Percentiles rank a stretch among this genome's conserved stretches.
phyloP scores from a whole-genome alignment of 495 filamentous ascomycete genomes.

The Aspergillus conjunctus region DNA sequence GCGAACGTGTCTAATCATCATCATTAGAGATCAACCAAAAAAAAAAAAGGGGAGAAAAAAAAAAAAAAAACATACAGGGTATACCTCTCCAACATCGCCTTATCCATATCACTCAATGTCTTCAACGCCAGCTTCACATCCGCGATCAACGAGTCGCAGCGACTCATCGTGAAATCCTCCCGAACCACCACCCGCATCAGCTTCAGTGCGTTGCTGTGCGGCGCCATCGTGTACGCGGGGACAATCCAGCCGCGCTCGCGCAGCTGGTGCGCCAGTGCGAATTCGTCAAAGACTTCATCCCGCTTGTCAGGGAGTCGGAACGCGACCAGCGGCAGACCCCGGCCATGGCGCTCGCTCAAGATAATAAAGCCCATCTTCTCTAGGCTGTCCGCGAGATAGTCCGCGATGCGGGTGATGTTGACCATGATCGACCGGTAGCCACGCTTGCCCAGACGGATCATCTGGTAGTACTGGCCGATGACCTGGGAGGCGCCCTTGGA shows the following conservation, averaged over 20 bases:
- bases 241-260: conserved; percentile 87
- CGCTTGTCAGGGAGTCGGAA: conserved; percentile 66
- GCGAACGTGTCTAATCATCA: conserved; percentile 49
- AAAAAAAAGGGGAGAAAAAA: not conserved
- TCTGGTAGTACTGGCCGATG: conserved; percentile 94
- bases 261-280: conserved; percentile 79
- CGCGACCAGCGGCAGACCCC: conserved; percentile 82
- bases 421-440: conserved; percentile 90
- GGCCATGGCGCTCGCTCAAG: conserved; percentile 74
- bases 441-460: conserved; percentile 89
- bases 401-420: conserved; percentile 81
- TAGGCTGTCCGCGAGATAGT: conserved; percentile 75
- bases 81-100: conserved; percentile 64
- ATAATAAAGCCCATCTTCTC: conserved; percentile 79
- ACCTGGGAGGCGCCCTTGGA: conserved; percentile 90
- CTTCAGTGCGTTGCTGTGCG: conserved; percentile 74
- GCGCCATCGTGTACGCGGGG: conserved; percentile 94
- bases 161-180: conserved; percentile 79
- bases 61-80: conserved; percentile 49
- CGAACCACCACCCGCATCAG: conserved; percentile 88
- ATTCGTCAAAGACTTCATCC: conserved; percentile 77
- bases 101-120: conserved; percentile 72
- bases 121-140: conserved; percentile 75
- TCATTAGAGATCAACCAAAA: conserved; percentile 13
- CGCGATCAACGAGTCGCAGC: conserved; percentile 71